Base-by-base conservation (phyloP, 2,329 filamentous ascomycete species). In the Aureobasidium sp. region DNA sequence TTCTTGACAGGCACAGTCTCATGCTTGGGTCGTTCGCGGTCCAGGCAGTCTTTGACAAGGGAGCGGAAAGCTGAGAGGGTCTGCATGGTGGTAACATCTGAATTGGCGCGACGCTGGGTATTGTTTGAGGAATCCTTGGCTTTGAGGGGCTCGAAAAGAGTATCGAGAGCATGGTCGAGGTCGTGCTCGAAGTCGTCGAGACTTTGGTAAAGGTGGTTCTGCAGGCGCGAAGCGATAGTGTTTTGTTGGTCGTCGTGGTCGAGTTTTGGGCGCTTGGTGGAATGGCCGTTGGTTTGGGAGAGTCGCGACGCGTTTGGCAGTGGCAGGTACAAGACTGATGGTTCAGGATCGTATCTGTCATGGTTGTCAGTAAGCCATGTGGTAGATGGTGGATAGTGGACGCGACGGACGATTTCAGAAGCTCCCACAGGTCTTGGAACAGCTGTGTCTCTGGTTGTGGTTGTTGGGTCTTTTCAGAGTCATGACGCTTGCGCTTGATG, bases 241-340 rank as follows among this genome's bases (percentile, higher is more conserved):
- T 63, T 63, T 64, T 70, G 64, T n/a, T 73, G 65, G 41, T 66
- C 66, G 42, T 68, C 57, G 7, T 75, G 70, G 14, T 75, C 72
- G 42, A 78, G 66, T 66, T 77, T 78, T 36, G 76, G 69, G 64
- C 78, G 78, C 69, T 81, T 81, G 31, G 72, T 67, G 27, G 75
- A 73, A 48, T 76, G 76, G 64, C 78, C 76, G 36, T 72, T 70
- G 31, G 75, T 72, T 6, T 59, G 51, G 25, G 22, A 31, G 36
- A 60, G 31, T 57, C 48, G 59, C 31, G 59, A 57, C 27, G 53
- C 58, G 68, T 64, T 61, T 69, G 67, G 66, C 37, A 79, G 66
- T 20, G 73, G 65, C 60, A 75, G 71, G 34, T 75, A 65, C 51
- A 81, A 72, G 64, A 80, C 76, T 20, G 79, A 79, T 20, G 78